Conservation (phyloP, 148 eudicot genomes). For the Rhododendron ferrugineum region DNA sequence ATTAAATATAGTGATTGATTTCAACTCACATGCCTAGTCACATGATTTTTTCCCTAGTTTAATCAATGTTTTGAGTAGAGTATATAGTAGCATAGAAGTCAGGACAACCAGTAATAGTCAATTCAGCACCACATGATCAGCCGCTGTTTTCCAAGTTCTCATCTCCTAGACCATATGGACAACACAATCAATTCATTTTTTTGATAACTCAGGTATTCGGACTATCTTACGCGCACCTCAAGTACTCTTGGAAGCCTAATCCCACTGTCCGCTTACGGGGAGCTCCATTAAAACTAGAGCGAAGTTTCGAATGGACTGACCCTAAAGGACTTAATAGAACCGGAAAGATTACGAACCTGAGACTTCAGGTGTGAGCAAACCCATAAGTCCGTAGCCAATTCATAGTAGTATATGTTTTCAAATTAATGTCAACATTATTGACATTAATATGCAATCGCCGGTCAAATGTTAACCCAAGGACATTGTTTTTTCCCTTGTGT, state of each 20-base stretch:
- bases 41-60: conserved; percentile 13
- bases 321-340: not conserved
- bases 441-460: not conserved
- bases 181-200: not conserved
- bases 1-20: not conserved
- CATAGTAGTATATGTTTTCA: not conserved
- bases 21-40: conserved; percentile 25
- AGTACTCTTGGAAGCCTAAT: not conserved
- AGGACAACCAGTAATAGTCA: conserved; percentile 21
- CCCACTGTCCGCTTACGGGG: accelerated
- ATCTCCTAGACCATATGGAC: not conserved
- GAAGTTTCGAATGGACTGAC: not conserved
- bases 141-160: not conserved
- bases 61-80: not conserved
- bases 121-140: conserved; percentile 32
- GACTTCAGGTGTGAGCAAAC: not conserved
- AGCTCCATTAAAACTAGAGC: not conserved
- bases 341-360: not conserved
- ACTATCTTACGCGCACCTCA: not conserved
- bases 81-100: not conserved
- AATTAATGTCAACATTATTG: not conserved
- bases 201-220: not conserved
- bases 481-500: not conserved
- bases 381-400: not conserved
- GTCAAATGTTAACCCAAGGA: not conserved